A percentile compares a stretch with the other conserved stretches of the same genome.
These are phyloP conservation scores for Haplosporangium gracile DNA, from an alignment of 192 early-diverging fungal genomes.

Conservation along the genomic window DNA sequence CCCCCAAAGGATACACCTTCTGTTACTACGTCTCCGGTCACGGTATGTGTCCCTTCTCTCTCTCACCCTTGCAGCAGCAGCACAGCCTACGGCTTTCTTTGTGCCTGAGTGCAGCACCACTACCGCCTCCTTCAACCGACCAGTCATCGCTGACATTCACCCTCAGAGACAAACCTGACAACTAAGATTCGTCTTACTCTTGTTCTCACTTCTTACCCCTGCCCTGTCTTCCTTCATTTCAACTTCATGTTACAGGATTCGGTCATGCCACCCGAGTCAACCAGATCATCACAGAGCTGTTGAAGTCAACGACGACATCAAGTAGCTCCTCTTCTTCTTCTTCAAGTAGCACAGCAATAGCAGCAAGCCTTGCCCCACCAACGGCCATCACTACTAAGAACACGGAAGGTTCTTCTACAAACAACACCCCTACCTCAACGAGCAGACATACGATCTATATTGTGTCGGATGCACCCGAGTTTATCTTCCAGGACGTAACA, in stretches of 20 bases:
- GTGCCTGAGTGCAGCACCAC: too few relatives aligned
- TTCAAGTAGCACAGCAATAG: neutral
- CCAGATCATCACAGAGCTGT: slow-evolving; percentile 64
- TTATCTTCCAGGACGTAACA: slow-evolving; percentile 67
- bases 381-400: neutral
- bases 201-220: neutral
- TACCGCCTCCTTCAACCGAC: too few relatives aligned
- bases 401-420: neutral
- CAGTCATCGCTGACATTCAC: neutral
- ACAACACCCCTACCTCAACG: neutral
- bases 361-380: neutral
- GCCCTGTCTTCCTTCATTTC: neutral
- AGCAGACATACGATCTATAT: slow-evolving; percentile 61
- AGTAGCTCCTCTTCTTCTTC: neutral
- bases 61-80: neutral
- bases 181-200: neutral
- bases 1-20: slow-evolving; percentile 58
- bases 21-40: slow-evolving; percentile 73
- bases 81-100: too few relatives aligned
- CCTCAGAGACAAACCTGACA: neutral
- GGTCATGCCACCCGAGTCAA: slow-evolving; percentile 70
- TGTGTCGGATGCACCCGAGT: slow-evolving; percentile 65
- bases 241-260: slow-evolving; percentile 56
- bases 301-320: slow-evolving; percentile 20
- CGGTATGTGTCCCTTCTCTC: slow-evolving; percentile 46